phyloP scores from a whole-genome alignment of 2,329 filamentous ascomycete genomes.

The Fusarium armeniacum region DNA sequence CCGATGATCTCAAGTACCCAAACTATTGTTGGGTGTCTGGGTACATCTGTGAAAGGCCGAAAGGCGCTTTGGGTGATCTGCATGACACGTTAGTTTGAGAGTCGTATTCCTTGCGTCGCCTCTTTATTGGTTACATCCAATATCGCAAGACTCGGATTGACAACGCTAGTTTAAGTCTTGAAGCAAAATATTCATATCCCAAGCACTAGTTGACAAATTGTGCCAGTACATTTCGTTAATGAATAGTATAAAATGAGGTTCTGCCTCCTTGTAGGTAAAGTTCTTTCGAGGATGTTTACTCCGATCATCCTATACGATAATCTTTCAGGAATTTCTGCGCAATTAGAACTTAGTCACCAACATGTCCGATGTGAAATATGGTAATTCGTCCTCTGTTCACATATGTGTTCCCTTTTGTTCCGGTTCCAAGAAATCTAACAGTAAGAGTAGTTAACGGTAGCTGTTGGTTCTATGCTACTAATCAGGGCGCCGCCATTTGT shows the following conservation, averaged over 20 bases:
- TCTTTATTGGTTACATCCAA: slow-evolving; percentile 45
- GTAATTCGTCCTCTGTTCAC: slow-evolving; percentile 34
- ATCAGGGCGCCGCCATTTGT: slow-evolving; percentile 63
- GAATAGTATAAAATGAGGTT: background rate
- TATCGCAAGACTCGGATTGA: slow-evolving; percentile 21
- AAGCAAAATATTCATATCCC: background rate
- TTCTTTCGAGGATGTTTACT: background rate
- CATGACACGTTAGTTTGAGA: slow-evolving; percentile 3
- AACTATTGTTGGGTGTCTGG: background rate
- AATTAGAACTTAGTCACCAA: background rate
- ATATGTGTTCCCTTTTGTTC: background rate
- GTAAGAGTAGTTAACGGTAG: slow-evolving; percentile 56
- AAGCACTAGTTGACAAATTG: too few species aligned
- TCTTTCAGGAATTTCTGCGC: background rate
- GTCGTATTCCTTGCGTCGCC: slow-evolving; percentile 45
- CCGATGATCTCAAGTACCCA: background rate
- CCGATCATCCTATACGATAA: background rate
- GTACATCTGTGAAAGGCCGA: background rate
- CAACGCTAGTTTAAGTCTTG: background rate
- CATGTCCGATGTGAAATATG: slow-evolving; percentile 53
- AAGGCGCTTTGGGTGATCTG: slow-evolving; percentile 24
- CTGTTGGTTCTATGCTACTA: slow-evolving; percentile 63
- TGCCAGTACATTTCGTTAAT: background rate
- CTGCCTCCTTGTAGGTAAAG: background rate
- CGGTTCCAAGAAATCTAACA: background rate